Percentiles rank a stretch among this genome's conserved stretches.
Conservation (phyloP, 305 asterid genomes). For the Fraxinus paxiana region DNA sequence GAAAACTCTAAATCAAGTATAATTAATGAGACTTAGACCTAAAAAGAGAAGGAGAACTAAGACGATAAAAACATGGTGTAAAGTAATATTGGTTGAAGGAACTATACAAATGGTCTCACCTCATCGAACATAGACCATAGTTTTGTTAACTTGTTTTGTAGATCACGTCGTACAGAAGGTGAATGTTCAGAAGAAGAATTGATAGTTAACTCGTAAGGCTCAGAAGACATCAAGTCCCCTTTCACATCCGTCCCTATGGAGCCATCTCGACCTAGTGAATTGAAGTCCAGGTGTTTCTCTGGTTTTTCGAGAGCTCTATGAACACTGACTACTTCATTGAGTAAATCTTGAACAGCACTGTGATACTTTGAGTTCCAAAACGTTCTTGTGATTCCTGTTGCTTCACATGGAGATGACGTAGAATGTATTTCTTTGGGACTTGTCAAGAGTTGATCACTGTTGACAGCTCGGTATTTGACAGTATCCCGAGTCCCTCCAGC, state of each 20-base stretch:
- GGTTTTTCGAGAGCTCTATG: slow-evolving; percentile 35
- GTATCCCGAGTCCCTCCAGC: slow-evolving; percentile 32
- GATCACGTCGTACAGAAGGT: slow-evolving; percentile 43
- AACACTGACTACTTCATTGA: slow-evolving; percentile 58
- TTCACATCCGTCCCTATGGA: slow-evolving; percentile 33
- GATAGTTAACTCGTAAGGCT: slow-evolving; percentile 28
- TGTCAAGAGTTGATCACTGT: slow-evolving; percentile 24
- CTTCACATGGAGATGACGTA: slow-evolving; percentile 26
- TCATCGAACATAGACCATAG: slow-evolving; percentile 59
- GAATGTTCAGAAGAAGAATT: slow-evolving; percentile 37
- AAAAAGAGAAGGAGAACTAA: background rate
- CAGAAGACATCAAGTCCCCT: slow-evolving; percentile 28
- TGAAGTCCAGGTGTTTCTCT: slow-evolving; percentile 28
- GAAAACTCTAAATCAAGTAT: background rate
- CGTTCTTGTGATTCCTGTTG: slow-evolving; percentile 27
- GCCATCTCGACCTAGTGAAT: slow-evolving; percentile 27
- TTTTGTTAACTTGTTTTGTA: slow-evolving; percentile 50
- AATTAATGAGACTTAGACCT: background rate
- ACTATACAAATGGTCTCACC: slow-evolving; percentile 29
- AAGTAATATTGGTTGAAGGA: background rate
- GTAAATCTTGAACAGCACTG: slow-evolving; percentile 56
- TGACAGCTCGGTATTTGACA: slow-evolving; percentile 25
- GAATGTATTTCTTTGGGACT: slow-evolving; percentile 32
- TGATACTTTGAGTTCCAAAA: slow-evolving; percentile 49
- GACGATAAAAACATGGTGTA: background rate